Percentiles rank a stretch among this genome's conserved stretches.
Conservation (phyloP, 2,329 filamentous ascomycete species). For the Colletotrichum sojae region DNA sequence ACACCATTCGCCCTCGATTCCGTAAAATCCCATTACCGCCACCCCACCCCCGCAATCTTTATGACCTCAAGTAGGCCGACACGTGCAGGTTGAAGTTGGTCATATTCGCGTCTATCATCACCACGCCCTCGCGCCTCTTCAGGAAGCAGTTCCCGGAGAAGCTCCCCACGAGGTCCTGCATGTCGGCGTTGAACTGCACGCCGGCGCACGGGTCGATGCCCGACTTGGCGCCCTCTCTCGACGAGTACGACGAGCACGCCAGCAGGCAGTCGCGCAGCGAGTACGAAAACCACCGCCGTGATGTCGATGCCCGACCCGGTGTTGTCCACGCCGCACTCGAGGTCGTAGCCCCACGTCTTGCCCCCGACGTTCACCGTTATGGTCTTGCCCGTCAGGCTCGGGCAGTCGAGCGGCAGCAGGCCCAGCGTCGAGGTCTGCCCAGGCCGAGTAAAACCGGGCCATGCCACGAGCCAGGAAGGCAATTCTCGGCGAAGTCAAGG, state of each 20-base stretch:
- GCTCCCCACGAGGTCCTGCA: conserved; percentile 3
- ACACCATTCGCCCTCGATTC: no score
- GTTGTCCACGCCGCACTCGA: conserved; percentile 5
- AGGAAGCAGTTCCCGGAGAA: conserved; percentile 33
- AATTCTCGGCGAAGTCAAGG: no score
- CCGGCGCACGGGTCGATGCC: conserved; percentile 8
- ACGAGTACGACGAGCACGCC: conserved; percentile 29
- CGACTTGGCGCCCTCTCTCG: neutral
- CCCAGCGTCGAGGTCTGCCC: conserved; percentile 1
- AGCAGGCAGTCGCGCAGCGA: conserved; percentile 22
- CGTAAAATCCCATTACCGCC: no score
- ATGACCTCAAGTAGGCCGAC: conserved; percentile 5
- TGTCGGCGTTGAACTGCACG: conserved; percentile 18
- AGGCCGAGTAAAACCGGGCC: neutral
- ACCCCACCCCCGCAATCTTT: neutral
- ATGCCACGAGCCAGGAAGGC: neutral
- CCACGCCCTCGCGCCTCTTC: conserved; percentile 19
- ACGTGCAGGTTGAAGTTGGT: neutral
- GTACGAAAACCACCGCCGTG: conserved; percentile 23
- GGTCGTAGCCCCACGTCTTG: conserved; percentile 6
- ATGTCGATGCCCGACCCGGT: conserved; percentile 18
- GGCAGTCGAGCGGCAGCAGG: conserved; percentile 32
- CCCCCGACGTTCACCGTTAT: conserved; percentile 9
- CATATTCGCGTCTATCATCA: neutral
- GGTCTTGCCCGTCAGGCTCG: conserved; percentile 17